These are phyloP conservation scores for Hebeloma cylindrosporum DNA, from an alignment of 768 basidiomycete genomes.

Conservation along the genomic window DNA sequence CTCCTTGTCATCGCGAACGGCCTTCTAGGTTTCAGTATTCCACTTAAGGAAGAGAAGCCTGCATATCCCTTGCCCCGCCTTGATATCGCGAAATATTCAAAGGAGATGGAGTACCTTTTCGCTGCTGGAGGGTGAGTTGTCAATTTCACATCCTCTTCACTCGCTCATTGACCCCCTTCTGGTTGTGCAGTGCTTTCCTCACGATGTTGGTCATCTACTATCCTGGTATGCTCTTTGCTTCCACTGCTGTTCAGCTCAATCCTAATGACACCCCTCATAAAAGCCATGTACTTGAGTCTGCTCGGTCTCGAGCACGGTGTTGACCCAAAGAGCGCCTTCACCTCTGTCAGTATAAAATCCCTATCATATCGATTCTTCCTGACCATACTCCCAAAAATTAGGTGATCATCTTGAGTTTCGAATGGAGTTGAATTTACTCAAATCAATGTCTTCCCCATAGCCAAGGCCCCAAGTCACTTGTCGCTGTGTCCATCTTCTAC, in stretches of 20 bases:
- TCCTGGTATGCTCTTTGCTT: constrained; percentile 36
- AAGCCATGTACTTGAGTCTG: constrained; percentile 54
- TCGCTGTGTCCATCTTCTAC: constrained; percentile 44
- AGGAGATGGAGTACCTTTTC: constrained; percentile 30
- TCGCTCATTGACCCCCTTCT: constrained; percentile 10
- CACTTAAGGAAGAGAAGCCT: constrained; percentile 21
- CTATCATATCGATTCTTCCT: constrained; percentile 10
- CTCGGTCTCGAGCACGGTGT: constrained; percentile 45
- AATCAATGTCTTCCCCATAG: too few species aligned
- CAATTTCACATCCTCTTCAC: neutral
- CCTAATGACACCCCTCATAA: neutral
- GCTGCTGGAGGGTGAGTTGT: constrained; percentile 28
- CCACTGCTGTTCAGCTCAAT: neutral
- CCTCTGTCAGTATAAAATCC: constrained; percentile 37
- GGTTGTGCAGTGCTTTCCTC: constrained; percentile 16
- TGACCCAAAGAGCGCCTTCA: constrained; percentile 42
- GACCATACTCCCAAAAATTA: constrained; percentile 20
- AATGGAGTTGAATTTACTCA: neutral
- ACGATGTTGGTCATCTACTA: constrained; percentile 25
- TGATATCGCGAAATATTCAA: constrained; percentile 32
- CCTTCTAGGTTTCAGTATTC: constrained; percentile 27
- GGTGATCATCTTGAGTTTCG: constrained; percentile 37
- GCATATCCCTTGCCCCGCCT: constrained; percentile 24
- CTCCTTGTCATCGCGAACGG: constrained; percentile 27
- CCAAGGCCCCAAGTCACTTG: constrained; percentile 34